Evolutionary conservation across 768 basidiomycete genomes (phyloP).

Genomic region (Exidia glandulosa): DNA sequence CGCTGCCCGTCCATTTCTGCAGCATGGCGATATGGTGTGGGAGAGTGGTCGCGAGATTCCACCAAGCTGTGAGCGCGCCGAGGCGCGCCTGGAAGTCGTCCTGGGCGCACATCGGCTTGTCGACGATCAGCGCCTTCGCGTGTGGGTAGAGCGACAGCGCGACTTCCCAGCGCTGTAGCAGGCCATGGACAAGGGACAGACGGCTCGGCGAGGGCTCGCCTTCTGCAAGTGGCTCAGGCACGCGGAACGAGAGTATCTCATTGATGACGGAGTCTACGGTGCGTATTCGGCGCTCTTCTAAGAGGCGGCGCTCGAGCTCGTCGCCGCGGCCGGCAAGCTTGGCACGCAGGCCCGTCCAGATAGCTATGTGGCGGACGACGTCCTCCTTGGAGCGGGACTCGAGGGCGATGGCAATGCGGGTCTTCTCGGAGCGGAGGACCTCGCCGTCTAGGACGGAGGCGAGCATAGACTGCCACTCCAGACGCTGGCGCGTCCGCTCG

Average conservation of each 20-base stretch:
- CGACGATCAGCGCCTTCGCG: slow-evolving; percentile 65
- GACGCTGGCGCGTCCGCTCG: slow-evolving; percentile 68
- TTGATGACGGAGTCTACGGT: slow-evolving; percentile 75
- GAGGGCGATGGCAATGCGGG: slow-evolving; percentile 74
- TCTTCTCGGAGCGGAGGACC: slow-evolving; percentile 90
- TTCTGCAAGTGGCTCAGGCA: too few species aligned
- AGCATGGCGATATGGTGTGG: slow-evolving; percentile 69
- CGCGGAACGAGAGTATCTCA: slow-evolving; percentile 69
- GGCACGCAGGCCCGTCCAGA: slow-evolving; percentile 89
- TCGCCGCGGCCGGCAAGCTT: slow-evolving; percentile 69
- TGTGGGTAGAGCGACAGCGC: slow-evolving; percentile 83
- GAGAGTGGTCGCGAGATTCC: slow-evolving; percentile 73
- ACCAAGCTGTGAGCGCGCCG: slow-evolving; percentile 88
- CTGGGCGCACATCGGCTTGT: slow-evolving; percentile 62
- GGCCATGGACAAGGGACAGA: slow-evolving; percentile 33
- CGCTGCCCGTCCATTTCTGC: slow-evolving; percentile 89
- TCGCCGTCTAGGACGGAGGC: slow-evolving; percentile 89
- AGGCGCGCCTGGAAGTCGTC: slow-evolving; percentile 65
- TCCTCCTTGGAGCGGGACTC: slow-evolving; percentile 60
- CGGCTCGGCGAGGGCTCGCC: slow-evolving; percentile 12
- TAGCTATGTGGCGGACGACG: slow-evolving; percentile 51
- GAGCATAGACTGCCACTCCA: slow-evolving; percentile 95
- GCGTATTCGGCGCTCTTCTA: slow-evolving; percentile 76
- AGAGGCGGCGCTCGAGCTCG: slow-evolving; percentile 66
- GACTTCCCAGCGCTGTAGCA: slow-evolving; percentile 67